phyloP scores from a whole-genome alignment of 768 basidiomycete species.

The Hemileccinum impolitum region DNA sequence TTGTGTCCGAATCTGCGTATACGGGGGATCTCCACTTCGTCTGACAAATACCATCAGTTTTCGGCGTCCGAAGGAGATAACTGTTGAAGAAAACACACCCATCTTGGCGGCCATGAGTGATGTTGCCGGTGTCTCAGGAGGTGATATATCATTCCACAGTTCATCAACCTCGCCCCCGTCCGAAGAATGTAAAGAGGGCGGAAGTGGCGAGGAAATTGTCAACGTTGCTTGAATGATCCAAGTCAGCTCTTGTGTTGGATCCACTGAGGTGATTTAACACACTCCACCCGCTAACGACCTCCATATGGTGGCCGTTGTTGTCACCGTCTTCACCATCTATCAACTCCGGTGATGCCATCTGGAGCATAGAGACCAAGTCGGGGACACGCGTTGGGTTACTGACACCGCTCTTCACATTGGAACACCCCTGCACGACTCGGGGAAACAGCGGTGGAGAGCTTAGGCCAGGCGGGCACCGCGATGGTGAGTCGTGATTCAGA shows the following conservation, averaged over 20 bases:
- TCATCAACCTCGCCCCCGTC: slow-evolving; percentile 49
- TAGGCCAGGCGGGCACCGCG: slow-evolving; percentile 19
- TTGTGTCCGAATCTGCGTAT: slow-evolving; percentile 42
- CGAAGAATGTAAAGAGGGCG: slow-evolving; percentile 34
- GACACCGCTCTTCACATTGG: not conserved
- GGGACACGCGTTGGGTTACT: slow-evolving; percentile 16
- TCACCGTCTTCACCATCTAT: slow-evolving; percentile 42
- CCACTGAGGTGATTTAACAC: slow-evolving; percentile 22
- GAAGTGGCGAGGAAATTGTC: slow-evolving; percentile 43
- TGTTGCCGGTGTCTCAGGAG: slow-evolving; percentile 41
- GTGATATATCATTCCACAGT: slow-evolving; percentile 44
- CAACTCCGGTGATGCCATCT: slow-evolving; percentile 20
- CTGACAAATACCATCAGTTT: slow-evolving; percentile 28
- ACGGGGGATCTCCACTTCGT: slow-evolving; percentile 54
- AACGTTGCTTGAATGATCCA: slow-evolving; percentile 19
- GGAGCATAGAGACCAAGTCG: slow-evolving; percentile 28
- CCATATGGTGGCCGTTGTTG: slow-evolving; percentile 48
- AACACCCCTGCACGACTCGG: slow-evolving; percentile 12
- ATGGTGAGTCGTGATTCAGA: slow-evolving; percentile 30
- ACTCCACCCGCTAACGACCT: slow-evolving; percentile 67
- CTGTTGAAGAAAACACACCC: slow-evolving; percentile 34
- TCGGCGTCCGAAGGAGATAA: not conserved
- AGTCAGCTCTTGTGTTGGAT: slow-evolving; percentile 4
- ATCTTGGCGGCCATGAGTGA: slow-evolving; percentile 45
- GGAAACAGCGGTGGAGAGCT: slow-evolving; percentile 49